Percentiles rank a stretch among this genome's conserved stretches.
These are phyloP conservation scores for Pyrenophora teres DNA, from an alignment of 2,329 filamentous ascomycete genomes.

Conservation along the genomic window DNA sequence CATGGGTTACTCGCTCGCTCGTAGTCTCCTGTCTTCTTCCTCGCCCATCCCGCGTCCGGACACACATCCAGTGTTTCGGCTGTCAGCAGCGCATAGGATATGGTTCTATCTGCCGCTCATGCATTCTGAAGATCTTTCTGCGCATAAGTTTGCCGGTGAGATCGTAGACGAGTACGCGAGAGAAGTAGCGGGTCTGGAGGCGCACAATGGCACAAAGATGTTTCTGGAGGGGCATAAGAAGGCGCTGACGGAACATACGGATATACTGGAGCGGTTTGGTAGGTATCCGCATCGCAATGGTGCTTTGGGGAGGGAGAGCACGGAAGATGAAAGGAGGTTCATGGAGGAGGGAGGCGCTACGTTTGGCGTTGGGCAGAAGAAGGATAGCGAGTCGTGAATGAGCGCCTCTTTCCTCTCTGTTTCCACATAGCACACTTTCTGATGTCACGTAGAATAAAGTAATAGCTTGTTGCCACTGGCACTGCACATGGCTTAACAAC, in stretches of 20 bases:
- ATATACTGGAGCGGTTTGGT: conserved; percentile 60
- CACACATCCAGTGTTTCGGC: conserved; percentile 34
- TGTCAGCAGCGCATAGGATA: conserved; percentile 48
- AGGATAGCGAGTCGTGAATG: background rate
- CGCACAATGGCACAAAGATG: conserved; percentile 35
- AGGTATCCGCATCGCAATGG: conserved; percentile 65
- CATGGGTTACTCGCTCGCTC: conserved; percentile 55
- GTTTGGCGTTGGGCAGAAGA: conserved; percentile 43
- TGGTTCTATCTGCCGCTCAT: conserved; percentile 67
- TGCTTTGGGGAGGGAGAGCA: conserved; percentile 55
- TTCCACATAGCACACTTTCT: too few species aligned
- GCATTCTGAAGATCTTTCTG: conserved; percentile 59
- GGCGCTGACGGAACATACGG: conserved; percentile 55
- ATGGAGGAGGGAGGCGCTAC: conserved; percentile 52
- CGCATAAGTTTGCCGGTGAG: conserved; percentile 50
- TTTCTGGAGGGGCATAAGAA: conserved; percentile 39
- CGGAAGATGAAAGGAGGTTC: conserved; percentile 57
- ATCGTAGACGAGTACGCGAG: conserved; percentile 40
- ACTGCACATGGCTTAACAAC: too few species aligned
- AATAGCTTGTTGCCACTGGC: too few species aligned
- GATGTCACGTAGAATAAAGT: too few species aligned
- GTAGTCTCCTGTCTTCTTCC: conserved; percentile 39
- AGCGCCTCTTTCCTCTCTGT: background rate
- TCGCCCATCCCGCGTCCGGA: conserved; percentile 33
- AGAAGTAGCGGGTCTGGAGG: conserved; percentile 40